Conservation (phyloP, 208 protist genomes). For the Leishmania arabica region DNA sequence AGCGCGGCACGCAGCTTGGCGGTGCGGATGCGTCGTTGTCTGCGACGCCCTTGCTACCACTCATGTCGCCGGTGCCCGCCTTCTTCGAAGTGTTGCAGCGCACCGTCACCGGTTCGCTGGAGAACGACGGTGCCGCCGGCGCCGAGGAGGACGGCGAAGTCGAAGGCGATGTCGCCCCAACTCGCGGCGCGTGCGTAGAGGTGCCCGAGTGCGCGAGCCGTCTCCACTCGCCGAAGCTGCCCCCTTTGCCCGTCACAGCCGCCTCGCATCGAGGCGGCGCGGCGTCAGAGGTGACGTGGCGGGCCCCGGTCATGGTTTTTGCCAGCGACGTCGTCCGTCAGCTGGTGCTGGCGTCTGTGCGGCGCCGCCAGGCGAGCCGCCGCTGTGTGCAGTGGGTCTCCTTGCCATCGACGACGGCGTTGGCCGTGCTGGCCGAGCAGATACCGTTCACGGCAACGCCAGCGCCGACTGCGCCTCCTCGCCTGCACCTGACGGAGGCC, state of each 20-base stretch:
- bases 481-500: background rate
- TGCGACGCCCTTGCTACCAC: background rate
- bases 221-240: slow-evolving; percentile 13
- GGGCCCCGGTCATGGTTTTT: slow-evolving; percentile 16
- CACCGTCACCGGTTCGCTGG: background rate
- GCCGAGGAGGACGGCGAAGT: background rate
- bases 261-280: background rate
- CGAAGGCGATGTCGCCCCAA: background rate
- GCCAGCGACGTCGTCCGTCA: slow-evolving; percentile 21
- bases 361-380: slow-evolving; percentile 16
- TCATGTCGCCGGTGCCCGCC: slow-evolving; percentile 18
- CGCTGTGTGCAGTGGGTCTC: slow-evolving; percentile 46
- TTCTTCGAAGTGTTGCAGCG: slow-evolving; percentile 26
- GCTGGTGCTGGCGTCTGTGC: slow-evolving; percentile 13
- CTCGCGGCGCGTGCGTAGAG: slow-evolving; percentile 10
- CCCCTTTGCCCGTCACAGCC: background rate
- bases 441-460: background rate
- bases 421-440: slow-evolving; percentile 8
- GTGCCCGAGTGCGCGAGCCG: slow-evolving; percentile 7
- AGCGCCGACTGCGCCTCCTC: slow-evolving; percentile 1
- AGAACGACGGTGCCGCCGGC: background rate
- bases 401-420: slow-evolving; percentile 32
- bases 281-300: slow-evolving; percentile 8
- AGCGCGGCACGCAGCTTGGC: slow-evolving; percentile 12
- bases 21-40: background rate